Evolutionary conservation across 2,329 filamentous ascomycete genomes (phyloP), one percentile per base, ranked within the genome.

Genomic region (Aspergillus brunneoviolaceus): DNA sequence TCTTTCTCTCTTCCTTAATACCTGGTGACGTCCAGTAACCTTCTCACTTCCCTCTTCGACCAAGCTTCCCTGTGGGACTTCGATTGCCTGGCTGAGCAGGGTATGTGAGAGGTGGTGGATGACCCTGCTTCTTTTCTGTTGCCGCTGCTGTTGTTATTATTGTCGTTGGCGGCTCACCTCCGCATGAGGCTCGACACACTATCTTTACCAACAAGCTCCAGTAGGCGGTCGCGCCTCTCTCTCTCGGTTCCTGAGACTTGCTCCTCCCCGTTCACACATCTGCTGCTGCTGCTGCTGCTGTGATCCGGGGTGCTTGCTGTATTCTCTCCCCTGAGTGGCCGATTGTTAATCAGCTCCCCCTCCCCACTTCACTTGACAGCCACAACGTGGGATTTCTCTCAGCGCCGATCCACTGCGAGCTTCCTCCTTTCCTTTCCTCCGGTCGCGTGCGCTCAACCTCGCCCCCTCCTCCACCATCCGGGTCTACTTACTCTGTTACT

Each of bases 71-170:
- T 27, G 53, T 29, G 53, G 39, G 42, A 19, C 23, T 23, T 35
- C 52, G 39, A 42, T 45, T 27, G 42, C 53, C 25, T 55, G 47
- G 23, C 27, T 31, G 29, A 21, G 23, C 48, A 31, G 53, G 53
- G 53, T 55, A 55, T 55, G 53, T 31, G 42, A 55, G 53, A 55
- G 53, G 53, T 55, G 53, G 53, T 45, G 39, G 39, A 16, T 9
- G 5, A 19, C 14, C 39, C 39, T n/a, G 39, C 33, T 35, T 35
- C 33, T 35, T 35, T 35, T 35, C 33, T 35, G 53, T 45, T 47
- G 27, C 7, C 9, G 27, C 27, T 4, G 33, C 2, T 25, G 53
- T 27, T 31, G 42, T 47, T 29, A 19, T 55, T 55, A 31, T 55
- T 55, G 48, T 55, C 23, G 53, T 55, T 45, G 53, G 35, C 53